Evolutionary conservation across 208 protist genomes (phyloP), one percentile per base, ranked within the genome.

Genomic region (Trypanosoma avium): DNA sequence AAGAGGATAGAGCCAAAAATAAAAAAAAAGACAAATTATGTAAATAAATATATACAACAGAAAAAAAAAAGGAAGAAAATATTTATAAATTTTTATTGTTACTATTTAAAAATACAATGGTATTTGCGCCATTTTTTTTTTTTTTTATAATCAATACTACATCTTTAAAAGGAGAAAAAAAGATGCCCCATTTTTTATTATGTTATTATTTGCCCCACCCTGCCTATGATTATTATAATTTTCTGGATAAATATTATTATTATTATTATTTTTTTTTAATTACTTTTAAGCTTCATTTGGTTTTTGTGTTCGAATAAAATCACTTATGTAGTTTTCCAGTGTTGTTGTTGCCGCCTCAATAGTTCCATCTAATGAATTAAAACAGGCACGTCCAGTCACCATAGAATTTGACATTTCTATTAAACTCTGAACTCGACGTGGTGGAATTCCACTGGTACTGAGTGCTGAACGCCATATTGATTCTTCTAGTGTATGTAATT

Each of bases 341-440:
- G 46, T 21, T 5, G 46, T 50, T 10, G 46, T 50, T 22, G 46
- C 24, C 1, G 17, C 10, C 24, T 50, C 46, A 15, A 50, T 50
- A 26, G 17, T 29, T 30, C 46, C 46, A 50, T 24, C 46, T 1
- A 10, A 30, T 22, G 24, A 1, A 10, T 29, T 10, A 50, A 50
- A 50, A 24, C n/a, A n/a, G 10, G 46, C 19, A 6, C 19, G 46
- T 2, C 24, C 22, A 24, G 46, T 30, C 17, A 9, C 19, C 2
- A 50, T 50, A n/a, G 17, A 50, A n/a, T 50, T 50, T 13, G 22
- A 30, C 46, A 50, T 50, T n/a, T 50, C 46, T 10, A 50, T 10
- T 6, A 50, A n/a, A 50, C 22, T 30, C n/a, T 50, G 46, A 1
- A 29, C 46, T 1, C 46, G 46, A 29, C 46, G 24, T 9, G 46